These are phyloP conservation scores for Dillenia suffruticosa DNA, from an alignment of 164 flowering plant species.

Conservation along the genomic window DNA sequence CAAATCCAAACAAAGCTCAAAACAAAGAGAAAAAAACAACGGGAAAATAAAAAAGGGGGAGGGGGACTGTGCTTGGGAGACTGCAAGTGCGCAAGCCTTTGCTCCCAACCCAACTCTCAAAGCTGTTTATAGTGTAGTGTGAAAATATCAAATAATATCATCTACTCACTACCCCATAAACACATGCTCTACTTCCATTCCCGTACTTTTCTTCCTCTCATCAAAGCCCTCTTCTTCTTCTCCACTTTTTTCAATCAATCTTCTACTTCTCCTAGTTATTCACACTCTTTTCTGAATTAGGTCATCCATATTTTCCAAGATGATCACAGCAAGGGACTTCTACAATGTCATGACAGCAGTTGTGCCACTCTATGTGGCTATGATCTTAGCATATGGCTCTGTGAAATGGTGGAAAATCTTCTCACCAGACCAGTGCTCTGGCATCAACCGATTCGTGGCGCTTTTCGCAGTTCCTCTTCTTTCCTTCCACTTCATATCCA, in stretches of 20 bases:
- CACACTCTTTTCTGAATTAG: conserved; percentile 4
- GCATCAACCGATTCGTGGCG: conserved; percentile 92
- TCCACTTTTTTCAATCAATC: background rate
- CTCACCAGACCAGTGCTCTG: conserved; percentile 90
- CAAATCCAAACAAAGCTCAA: conserved; percentile 21
- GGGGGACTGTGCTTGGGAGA: conserved; percentile 32
- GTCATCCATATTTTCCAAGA: conserved; percentile 45
- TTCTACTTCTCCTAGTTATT: background rate
- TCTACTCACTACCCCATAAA: conserved; percentile 10
- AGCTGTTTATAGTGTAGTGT: conserved; percentile 11
- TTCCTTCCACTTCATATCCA: conserved; percentile 87
- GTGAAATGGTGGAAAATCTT: conserved; percentile 97
- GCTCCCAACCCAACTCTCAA: conserved; percentile 21
- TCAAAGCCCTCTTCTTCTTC: conserved; percentile 4
- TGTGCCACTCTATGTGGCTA: conserved; percentile 96
- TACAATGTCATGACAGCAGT: conserved; percentile 95
- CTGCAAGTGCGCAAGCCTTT: conserved; percentile 24
- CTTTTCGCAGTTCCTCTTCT: conserved; percentile 92
- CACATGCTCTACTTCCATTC: conserved; percentile 34
- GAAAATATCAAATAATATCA: background rate
- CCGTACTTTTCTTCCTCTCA: conserved; percentile 7
- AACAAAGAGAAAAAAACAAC: conserved; percentile 26
- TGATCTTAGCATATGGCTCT: conserved; percentile 91
- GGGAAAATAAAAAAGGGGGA: background rate
- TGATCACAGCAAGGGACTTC: conserved; percentile 69